phyloP scores from a whole-genome alignment of 768 basidiomycete genomes.

The Amanita subjunquillea region DNA sequence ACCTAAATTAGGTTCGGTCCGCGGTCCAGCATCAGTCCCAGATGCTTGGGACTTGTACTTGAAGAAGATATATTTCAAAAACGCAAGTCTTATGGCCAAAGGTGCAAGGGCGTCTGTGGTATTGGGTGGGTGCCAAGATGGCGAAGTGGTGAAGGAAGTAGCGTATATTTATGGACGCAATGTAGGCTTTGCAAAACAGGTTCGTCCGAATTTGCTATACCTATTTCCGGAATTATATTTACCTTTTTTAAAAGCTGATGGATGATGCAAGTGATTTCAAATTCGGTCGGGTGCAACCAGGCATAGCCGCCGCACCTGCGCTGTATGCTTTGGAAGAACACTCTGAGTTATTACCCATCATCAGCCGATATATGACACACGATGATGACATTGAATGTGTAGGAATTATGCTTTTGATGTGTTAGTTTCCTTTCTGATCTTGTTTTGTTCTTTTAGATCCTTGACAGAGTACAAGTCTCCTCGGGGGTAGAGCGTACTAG shows the following conservation, averaged over 20 bases:
- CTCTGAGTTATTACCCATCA: constrained; percentile 64
- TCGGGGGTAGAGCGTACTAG: constrained; percentile 74
- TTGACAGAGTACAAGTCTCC: constrained; percentile 55
- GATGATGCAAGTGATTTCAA: constrained; percentile 79
- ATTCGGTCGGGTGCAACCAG: constrained; percentile 22
- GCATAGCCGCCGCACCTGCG: constrained; percentile 66
- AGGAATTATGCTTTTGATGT: constrained; percentile 14
- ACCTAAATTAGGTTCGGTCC: constrained; percentile 21
- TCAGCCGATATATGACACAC: constrained; percentile 65
- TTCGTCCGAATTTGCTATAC: constrained; percentile 10
- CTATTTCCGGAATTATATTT: constrained; percentile 4
- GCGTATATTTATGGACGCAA: constrained; percentile 90
- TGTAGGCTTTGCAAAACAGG: constrained; percentile 70
- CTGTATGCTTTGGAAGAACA: constrained; percentile 84
- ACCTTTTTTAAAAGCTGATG: constrained; percentile 45
- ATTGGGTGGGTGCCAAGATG: constrained; percentile 70
- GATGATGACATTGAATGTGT: constrained; percentile 78
- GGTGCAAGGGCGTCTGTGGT: constrained; percentile 75
- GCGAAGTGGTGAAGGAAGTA: constrained; percentile 79
- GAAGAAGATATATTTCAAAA: constrained; percentile 72
- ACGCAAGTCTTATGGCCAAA: constrained; percentile 87
- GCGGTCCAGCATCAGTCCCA: constrained; percentile 19
- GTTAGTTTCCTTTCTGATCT: neutral
- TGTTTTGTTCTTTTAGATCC: constrained; percentile 34
- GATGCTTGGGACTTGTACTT: constrained; percentile 72